A percentile compares a stretch with the other conserved stretches of the same genome.
phyloP scores from a whole-genome alignment of 257 asterid genomes.

The Fraxinus cuspidata region DNA sequence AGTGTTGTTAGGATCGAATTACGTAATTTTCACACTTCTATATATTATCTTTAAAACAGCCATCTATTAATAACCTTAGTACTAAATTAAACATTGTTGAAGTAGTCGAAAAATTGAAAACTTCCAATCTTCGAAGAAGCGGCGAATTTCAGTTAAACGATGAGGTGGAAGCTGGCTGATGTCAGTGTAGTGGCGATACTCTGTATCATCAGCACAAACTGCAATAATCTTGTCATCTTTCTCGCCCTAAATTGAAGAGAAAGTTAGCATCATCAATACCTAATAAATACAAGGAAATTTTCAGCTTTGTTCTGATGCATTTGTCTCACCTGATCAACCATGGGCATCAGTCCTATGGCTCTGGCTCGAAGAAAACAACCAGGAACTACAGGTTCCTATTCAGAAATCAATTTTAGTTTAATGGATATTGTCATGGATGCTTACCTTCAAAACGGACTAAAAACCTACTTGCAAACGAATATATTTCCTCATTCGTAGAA shows the following conservation, averaged over 20 bases:
- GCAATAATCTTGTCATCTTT: conserved; percentile 71
- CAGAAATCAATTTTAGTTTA: neutral
- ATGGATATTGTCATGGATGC: no score
- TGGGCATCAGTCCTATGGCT: conserved; percentile 71
- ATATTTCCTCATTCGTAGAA: neutral
- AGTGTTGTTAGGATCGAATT: no score
- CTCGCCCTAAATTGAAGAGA: conserved; percentile 45
- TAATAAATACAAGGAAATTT: neutral
- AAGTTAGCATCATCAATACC: neutral
- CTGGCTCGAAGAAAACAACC: conserved; percentile 68
- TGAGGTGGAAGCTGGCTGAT: conserved; percentile 64
- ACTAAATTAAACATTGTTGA: no score
- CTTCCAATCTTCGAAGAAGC: conserved; percentile 72
- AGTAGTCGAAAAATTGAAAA: conserved; percentile 16
- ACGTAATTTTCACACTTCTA: no score
- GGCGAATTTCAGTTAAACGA: conserved; percentile 56
- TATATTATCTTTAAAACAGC: neutral
- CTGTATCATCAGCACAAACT: conserved; percentile 69
- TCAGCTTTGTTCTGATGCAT: neutral
- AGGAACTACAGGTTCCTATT: conserved; percentile 61
- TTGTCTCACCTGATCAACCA: conserved; percentile 61
- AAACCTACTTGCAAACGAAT: neutral
- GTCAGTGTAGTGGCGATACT: conserved; percentile 59
- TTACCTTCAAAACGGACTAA: no score
- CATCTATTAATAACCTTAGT: no score